Evolutionary conservation across 176 grass and related monocot genomes (phyloP).

Genomic region (Oryza meridionalis): DNA sequence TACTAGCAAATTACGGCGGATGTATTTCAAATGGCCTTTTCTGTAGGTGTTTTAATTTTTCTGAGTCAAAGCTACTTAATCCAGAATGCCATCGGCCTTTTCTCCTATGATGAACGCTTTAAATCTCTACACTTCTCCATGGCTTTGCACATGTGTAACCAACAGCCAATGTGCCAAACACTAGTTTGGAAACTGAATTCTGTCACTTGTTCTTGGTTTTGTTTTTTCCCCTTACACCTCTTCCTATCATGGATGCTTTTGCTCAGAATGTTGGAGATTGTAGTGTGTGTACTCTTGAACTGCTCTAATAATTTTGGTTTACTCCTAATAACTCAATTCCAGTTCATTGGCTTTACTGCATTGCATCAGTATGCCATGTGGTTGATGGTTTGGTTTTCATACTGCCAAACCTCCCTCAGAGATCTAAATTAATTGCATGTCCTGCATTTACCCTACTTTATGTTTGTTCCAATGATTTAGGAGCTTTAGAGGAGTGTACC

Average conservation of each 20-base stretch:
- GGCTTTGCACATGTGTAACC: not conserved
- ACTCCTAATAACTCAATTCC: not conserved
- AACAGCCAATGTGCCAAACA: not conserved
- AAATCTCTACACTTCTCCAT: not conserved
- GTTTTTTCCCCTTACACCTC: not conserved
- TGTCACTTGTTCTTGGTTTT: not conserved
- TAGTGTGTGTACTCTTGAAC: not conserved
- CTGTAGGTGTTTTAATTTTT: not conserved
- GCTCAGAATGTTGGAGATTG: not conserved
- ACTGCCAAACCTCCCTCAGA: not conserved
- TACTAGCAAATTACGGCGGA: no score
- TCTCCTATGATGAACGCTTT: not conserved
- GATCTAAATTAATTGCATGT: not conserved
- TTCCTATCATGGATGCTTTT: not conserved
- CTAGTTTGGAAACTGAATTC: conserved; percentile 1
- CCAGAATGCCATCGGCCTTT: not conserved
- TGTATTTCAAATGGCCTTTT: not conserved
- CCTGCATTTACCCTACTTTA: not conserved
- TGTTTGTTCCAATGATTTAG: not conserved
- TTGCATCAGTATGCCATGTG: not conserved
- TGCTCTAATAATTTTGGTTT: not conserved
- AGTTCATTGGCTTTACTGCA: not conserved
- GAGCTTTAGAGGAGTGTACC: not conserved
- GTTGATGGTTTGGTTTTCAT: conserved; percentile 22
- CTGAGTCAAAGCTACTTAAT: not conserved